phyloP scores from a whole-genome alignment of 2,329 filamentous ascomycete genomes.

The Pseudodiploospora longispora region DNA sequence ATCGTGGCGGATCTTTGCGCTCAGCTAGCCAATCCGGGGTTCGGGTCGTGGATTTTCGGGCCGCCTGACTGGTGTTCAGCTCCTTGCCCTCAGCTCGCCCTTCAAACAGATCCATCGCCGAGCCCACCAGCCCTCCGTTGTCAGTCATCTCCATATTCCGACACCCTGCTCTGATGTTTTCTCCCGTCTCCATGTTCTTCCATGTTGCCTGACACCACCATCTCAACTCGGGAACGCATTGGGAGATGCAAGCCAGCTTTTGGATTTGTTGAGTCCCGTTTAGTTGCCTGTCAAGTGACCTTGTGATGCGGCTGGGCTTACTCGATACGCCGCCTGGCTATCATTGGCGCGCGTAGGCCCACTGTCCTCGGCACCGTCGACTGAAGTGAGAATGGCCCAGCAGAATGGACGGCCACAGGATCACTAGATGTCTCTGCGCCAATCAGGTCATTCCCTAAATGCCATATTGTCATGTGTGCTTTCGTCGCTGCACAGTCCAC shows the following conservation, averaged over 20 bases:
- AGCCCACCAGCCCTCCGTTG: too few relatives aligned
- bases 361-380: slow-evolving; percentile 1
- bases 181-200: too few relatives aligned
- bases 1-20: slow-evolving; percentile 8
- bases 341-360: slow-evolving; percentile 5
- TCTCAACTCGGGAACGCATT: too few relatives aligned
- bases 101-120: too few relatives aligned
- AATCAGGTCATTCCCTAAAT: slow-evolving; percentile 6
- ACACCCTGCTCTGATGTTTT: too few relatives aligned
- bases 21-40: slow-evolving; percentile 8
- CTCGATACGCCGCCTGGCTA: too few relatives aligned
- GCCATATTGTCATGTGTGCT: slow-evolving; percentile 5
- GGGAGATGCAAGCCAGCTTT: too few relatives aligned
- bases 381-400: slow-evolving; percentile 1
- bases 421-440: slow-evolving; percentile 8
- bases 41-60: background rate
- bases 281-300: background rate
- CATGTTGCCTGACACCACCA: too few relatives aligned
- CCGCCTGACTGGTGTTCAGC: slow-evolving; percentile 6
- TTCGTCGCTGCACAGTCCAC: slow-evolving; percentile 7
- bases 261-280: too few relatives aligned
- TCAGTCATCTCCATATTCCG: too few relatives aligned
- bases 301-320: slow-evolving; percentile 8
- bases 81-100: too few relatives aligned
- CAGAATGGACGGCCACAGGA: slow-evolving; percentile 8